Percentiles rank a stretch among this genome's conserved stretches.
These are phyloP conservation scores for Gonium pectorale DNA, from an alignment of 139 green algal genomes.

Conservation along the genomic window DNA sequence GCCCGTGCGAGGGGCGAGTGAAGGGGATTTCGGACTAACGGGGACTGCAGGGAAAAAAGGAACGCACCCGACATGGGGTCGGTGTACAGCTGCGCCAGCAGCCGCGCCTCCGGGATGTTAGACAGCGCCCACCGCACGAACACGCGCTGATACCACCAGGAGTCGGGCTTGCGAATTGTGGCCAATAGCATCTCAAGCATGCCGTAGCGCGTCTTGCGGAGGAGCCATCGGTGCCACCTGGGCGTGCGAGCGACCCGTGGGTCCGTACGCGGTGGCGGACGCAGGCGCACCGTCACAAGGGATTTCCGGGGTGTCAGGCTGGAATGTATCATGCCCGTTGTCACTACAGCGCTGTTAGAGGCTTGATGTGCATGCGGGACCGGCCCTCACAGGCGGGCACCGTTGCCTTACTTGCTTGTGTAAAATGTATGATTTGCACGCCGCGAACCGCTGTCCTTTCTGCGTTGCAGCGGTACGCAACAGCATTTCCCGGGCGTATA, in stretches of 20 bases:
- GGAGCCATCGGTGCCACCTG: conserved; percentile 22
- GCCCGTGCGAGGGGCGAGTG: background rate
- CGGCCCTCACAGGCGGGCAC: too few relatives aligned
- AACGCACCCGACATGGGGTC: conserved; percentile 9
- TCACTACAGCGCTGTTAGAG: background rate
- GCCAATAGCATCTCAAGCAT: background rate
- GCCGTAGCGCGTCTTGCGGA: conserved; percentile 7
- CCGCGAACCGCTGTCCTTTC: too few relatives aligned
- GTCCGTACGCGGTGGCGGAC: background rate
- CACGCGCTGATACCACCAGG: background rate
- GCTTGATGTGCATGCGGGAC: background rate
- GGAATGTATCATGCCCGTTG: background rate
- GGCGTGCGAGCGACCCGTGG: background rate
- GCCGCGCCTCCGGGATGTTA: background rate
- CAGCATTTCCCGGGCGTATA: background rate
- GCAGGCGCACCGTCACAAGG: background rate
- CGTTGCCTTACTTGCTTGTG: background rate
- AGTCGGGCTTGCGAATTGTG: background rate
- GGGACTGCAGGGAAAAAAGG: background rate
- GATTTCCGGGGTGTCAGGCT: background rate
- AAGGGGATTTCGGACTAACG: background rate
- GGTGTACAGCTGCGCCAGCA: conserved; percentile 2
- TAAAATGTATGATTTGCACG: background rate
- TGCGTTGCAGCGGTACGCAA: background rate
- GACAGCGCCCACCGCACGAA: conserved; percentile 30